Percentiles rank a stretch among this genome's conserved stretches.
Conservation (phyloP, 2,329 filamentous ascomycete genomes). For the Hypomyces perniciosus region DNA sequence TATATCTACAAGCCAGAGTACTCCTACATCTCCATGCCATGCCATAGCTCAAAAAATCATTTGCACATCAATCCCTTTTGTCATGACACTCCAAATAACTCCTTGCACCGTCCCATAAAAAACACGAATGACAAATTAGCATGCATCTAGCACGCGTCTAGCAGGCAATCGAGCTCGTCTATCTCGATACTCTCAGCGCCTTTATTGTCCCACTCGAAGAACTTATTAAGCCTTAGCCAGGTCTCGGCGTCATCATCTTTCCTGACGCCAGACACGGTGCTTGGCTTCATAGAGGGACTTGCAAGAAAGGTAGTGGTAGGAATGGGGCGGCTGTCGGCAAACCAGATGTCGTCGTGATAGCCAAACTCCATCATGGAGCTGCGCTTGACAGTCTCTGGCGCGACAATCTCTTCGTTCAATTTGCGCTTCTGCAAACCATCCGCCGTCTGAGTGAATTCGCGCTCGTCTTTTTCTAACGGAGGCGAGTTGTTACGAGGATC, state of each 20-base stretch:
- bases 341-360: constrained; percentile 46
- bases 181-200: constrained; percentile 87
- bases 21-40: constrained; percentile 23
- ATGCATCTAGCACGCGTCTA: constrained; percentile 60
- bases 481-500: constrained; percentile 68
- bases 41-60: constrained; percentile 15
- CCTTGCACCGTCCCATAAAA: constrained; percentile 9
- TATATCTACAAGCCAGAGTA: constrained; percentile 26
- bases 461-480: constrained; percentile 87
- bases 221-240: constrained; percentile 36
- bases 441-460: constrained; percentile 93
- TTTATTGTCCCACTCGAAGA: constrained; percentile 51
- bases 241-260: constrained; percentile 35
- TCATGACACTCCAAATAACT: constrained; percentile 7
- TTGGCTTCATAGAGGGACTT: constrained; percentile 47
- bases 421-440: constrained; percentile 70
- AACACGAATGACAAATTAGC: constrained; percentile 4
- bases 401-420: constrained; percentile 38
- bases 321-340: constrained; percentile 40
- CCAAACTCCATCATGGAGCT: constrained; percentile 27
- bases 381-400: constrained; percentile 26
- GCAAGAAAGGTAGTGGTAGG: constrained; percentile 41
- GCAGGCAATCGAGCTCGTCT: constrained; percentile 84
- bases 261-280: constrained; percentile 22
- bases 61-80: constrained; percentile 4